Percentiles rank a stretch among this genome's conserved stretches.
These are phyloP conservation scores for Lecanicillium sp. DNA, from an alignment of 2,329 filamentous ascomycete species.

Conservation along the genomic window DNA sequence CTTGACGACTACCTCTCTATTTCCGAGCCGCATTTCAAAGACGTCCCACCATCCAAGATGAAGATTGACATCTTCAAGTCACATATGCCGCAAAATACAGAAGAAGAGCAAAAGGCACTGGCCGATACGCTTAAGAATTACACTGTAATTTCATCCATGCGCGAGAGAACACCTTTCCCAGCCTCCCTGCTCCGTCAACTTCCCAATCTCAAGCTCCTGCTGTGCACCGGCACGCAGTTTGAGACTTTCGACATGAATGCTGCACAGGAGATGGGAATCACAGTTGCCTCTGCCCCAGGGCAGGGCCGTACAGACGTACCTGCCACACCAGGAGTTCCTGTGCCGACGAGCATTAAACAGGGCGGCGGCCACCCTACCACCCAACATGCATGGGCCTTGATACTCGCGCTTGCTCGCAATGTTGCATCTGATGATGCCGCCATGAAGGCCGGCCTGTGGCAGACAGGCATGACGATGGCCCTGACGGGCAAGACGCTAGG, in stretches of 20 bases:
- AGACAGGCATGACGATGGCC: slow-evolving; percentile 46
- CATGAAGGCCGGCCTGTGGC: slow-evolving; percentile 51
- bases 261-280: slow-evolving; percentile 39
- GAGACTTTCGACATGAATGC: slow-evolving; percentile 49
- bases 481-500: slow-evolving; percentile 54
- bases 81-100: slow-evolving; percentile 55
- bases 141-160: slow-evolving; percentile 50
- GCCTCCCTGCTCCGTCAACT: slow-evolving; percentile 43
- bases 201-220: slow-evolving; percentile 55
- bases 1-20: slow-evolving; percentile 65
- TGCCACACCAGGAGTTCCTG: slow-evolving; percentile 8
- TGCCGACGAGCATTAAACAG: slow-evolving; percentile 16
- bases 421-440: slow-evolving; percentile 50
- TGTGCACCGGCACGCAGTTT: slow-evolving; percentile 55
- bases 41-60: slow-evolving; percentile 36
- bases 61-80: slow-evolving; percentile 37
- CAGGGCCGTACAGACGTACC: slow-evolving; percentile 15
- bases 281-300: slow-evolving; percentile 43
- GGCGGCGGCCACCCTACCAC: slow-evolving; percentile 39
- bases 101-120: slow-evolving; percentile 45
- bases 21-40: slow-evolving; percentile 46
- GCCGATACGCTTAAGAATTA: slow-evolving; percentile 52
- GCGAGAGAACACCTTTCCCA: slow-evolving; percentile 58
- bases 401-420: slow-evolving; percentile 49
- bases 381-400: slow-evolving; percentile 49